Base-by-base conservation (phyloP, 768 basidiomycete genomes). In the Coprinopsis marcescibilis region DNA sequence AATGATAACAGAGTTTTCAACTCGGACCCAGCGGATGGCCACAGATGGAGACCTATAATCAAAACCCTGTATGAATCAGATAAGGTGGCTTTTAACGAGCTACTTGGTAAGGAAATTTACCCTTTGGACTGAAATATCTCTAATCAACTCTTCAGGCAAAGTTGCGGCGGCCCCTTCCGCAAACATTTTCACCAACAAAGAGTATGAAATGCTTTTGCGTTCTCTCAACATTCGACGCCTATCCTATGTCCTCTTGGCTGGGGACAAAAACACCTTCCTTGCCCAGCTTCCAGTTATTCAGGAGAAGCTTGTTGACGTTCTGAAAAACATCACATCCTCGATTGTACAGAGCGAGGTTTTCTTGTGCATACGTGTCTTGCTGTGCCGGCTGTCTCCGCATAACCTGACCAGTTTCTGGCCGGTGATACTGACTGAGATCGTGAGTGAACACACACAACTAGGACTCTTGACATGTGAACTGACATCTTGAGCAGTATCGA, bases 341-440 rank as follows among this genome's bases (percentile, higher is more conserved):
- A 72, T 86, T 39, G 92, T 99, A 0, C 89, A 93, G 60, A 85
- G 86, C 57, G 95, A 99, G 64, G 92, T 94, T 7, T 99, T 92
- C 63, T 75, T 98, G 12, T 97, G 93, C 58, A 80, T 98, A 40
- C 77, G 96, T 10, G 87, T 97, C 2, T 66, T 98, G 15, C 74
- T 98, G 36, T 97, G 91, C 60, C 81, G 96, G 13, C 73, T 98
- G 41, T 89, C 89, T 3, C 77, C 88, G 2, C 90, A 94, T 58
- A 96, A 95, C 58, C 61, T 99, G 57, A 85, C 87, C 7, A 94
- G 92, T 55, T 90, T 98, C 65, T 98, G 96, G 95, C 95, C 96
- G 1, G 88, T 95, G 34, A 75, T 99, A 34, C 61, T 98, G 53
- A 90, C 93, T 1, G 96, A 99, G 67, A 68, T 99, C 57, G 91